phyloP scores from a whole-genome alignment of 1,284 basidiomycete species.

The Trametes sp. region DNA sequence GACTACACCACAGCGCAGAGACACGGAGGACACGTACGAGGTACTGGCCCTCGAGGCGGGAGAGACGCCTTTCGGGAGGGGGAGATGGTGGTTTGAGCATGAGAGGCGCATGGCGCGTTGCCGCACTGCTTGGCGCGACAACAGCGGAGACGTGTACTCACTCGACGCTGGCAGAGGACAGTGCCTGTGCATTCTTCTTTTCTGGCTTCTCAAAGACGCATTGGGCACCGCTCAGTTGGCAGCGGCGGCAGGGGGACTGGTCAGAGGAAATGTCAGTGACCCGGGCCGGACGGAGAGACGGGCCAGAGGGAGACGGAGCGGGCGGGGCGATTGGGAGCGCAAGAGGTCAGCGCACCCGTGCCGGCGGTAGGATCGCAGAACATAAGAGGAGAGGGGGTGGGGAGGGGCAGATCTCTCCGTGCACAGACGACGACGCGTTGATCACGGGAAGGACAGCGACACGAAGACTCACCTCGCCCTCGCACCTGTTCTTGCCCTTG shows the following conservation, averaged over 20 bases:
- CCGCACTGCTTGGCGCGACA: background rate
- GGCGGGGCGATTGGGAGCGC: slow-evolving; percentile 6
- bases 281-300: slow-evolving; percentile 71
- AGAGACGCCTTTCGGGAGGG: slow-evolving; percentile 64
- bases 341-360: slow-evolving; percentile 11
- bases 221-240: slow-evolving; percentile 81
- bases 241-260: slow-evolving; percentile 89
- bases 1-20: slow-evolving; percentile 1
- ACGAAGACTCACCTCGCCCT: slow-evolving; percentile 72
- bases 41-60: slow-evolving; percentile 85
- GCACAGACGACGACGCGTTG: slow-evolving; percentile 27
- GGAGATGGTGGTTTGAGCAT: slow-evolving; percentile 28
- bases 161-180: slow-evolving; percentile 76
- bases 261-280: slow-evolving; percentile 15
- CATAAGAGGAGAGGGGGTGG: slow-evolving; percentile 26
- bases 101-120: slow-evolving; percentile 30
- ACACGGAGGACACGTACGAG: slow-evolving; percentile 54
- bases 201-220: slow-evolving; percentile 95
- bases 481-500: slow-evolving; percentile 93
- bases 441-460: slow-evolving; percentile 27
- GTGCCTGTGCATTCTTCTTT: slow-evolving; percentile 72
- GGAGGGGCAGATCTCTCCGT: slow-evolving; percentile 32
- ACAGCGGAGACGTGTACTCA: slow-evolving; percentile 48
- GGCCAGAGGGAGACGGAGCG: slow-evolving; percentile 48
- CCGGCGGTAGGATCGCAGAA: slow-evolving; percentile 46